Base-by-base conservation (phyloP, 225 moss, liverwort and hornwort genomes). In the Straminergon stramineum region DNA sequence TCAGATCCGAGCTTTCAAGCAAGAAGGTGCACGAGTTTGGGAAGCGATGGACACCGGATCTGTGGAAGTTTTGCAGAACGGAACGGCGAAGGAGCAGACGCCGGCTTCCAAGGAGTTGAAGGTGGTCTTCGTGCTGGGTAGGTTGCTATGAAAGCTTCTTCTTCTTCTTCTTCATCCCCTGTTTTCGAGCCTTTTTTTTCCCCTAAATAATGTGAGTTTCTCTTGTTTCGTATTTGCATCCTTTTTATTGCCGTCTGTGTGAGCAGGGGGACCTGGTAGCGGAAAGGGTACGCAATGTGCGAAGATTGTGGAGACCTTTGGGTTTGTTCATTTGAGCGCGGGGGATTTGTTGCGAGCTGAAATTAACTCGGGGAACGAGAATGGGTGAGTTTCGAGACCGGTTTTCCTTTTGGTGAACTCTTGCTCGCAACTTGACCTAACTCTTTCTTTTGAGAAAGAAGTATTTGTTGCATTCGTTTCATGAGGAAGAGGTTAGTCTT, bases 201-300 rank as follows among this genome's bases (percentile, higher is more conserved):
- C 7, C 11, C 28, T 48, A 9, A 4, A 13, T 11, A 21, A 10
- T 8, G 69, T 8, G 69, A 30, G 39, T 20, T 21, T 7, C 31
- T 41, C 39, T 13, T 32, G 71, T 71, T 57, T 71, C 85, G 32
- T 57, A 11, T 43, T 32, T 41, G 6, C 61, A 19, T 17, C 24
- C 24, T 86, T 63, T 52, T 86, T 56, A 10, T 79, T 55, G 34
- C 5, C 39, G 28, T 37, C 15, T 52, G 41, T 71, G 85, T 74
- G 81, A 57, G 83, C 95, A 98, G 98, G 98, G 68, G 98, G 98
- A 73, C 98, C 98, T 63, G 98, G 98, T 73, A 99, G 98, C 91
- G 98, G 98, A 35, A 99, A 99, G 90, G 98, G 98, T 23, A 99
- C 98, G 23, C 98, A 99, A 88, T 99, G 98, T 82, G 35, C 90